phyloP scores from a whole-genome alignment of 371 early-diverging fungal species.

The Mortierella sp. region DNA sequence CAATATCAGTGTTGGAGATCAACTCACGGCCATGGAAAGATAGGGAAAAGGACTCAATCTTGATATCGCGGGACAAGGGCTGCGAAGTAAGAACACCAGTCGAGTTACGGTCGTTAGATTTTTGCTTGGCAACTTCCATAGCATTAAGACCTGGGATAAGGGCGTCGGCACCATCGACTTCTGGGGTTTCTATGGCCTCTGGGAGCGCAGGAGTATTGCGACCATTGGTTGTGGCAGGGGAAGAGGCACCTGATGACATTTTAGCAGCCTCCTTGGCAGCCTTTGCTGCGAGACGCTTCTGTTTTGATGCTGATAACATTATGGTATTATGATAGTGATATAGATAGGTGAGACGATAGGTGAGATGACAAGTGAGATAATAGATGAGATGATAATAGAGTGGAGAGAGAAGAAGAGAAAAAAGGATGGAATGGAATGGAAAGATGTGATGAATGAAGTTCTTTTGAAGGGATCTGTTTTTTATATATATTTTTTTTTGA shows the following conservation, averaged over 20 bases:
- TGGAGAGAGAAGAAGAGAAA: slow-evolving; percentile 1
- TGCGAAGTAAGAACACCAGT: slow-evolving; percentile 96
- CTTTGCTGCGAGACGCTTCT: slow-evolving; percentile 86
- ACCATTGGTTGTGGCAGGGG: slow-evolving; percentile 58
- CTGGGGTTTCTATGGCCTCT: slow-evolving; percentile 19
- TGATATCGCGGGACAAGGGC: slow-evolving; percentile 93
- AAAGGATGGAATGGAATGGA: slow-evolving; percentile 9
- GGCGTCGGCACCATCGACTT: too few relatives aligned
- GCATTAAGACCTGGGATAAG: slow-evolving; percentile 40
- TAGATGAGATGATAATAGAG: too few relatives aligned
- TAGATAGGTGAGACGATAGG: too few relatives aligned
- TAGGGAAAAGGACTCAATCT: slow-evolving; percentile 95
- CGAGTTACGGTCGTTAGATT: slow-evolving; percentile 80
- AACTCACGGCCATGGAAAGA: slow-evolving; percentile 94
- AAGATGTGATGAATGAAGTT: not conserved
- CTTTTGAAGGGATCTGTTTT: slow-evolving; percentile 11
- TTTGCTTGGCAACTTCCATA: slow-evolving; percentile 57
- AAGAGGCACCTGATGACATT: slow-evolving; percentile 39
- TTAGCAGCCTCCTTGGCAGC: slow-evolving; percentile 69
- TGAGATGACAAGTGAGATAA: too few relatives aligned
- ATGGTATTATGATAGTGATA: slow-evolving; percentile 7
- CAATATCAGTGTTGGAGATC: slow-evolving; percentile 93
- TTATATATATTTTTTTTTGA: slow-evolving; percentile 4
- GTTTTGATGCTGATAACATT: slow-evolving; percentile 79
- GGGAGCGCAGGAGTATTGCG: slow-evolving; percentile 42